Conservation (phyloP, 2,329 filamentous ascomycete genomes). For the Parascedosporium putredinis region DNA sequence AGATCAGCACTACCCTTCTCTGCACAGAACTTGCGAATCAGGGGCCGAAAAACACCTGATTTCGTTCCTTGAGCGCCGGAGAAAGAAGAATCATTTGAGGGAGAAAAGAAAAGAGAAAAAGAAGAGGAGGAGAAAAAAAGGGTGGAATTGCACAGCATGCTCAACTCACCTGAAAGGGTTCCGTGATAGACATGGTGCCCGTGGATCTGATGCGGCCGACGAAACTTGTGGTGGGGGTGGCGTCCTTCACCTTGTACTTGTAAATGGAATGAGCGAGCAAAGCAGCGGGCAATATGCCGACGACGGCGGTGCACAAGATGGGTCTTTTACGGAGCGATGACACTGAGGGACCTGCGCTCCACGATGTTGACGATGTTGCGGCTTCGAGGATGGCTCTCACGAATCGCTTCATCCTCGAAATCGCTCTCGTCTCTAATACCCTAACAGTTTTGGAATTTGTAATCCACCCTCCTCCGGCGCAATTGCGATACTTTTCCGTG, state of each 20-base stretch:
- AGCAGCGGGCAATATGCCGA: background rate
- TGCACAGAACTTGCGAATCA: background rate
- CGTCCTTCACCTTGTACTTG: background rate
- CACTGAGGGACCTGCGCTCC: too few relatives aligned
- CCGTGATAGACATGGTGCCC: slow-evolving; percentile 15
- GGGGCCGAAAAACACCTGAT: background rate
- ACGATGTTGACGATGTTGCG: background rate
- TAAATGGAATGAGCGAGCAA: background rate
- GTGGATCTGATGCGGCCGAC: background rate
- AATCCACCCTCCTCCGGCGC: background rate
- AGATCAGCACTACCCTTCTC: background rate
- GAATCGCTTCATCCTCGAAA: background rate
- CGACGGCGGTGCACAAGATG: background rate
- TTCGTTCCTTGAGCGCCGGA: background rate
- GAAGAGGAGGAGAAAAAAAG: too few relatives aligned
- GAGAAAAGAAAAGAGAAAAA: too few relatives aligned
- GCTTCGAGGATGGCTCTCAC: background rate
- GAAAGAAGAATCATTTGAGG: too few relatives aligned
- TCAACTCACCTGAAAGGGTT: slow-evolving; percentile 16
- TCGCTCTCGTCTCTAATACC: background rate
- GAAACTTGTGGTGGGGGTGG: background rate
- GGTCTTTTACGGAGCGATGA: background rate
- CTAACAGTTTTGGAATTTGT: background rate
- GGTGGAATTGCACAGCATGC: background rate
- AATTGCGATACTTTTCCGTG: background rate